phyloP scores from a whole-genome alignment of 1,284 basidiomycete genomes.

The Apiotrichum akiyoshidainum region DNA sequence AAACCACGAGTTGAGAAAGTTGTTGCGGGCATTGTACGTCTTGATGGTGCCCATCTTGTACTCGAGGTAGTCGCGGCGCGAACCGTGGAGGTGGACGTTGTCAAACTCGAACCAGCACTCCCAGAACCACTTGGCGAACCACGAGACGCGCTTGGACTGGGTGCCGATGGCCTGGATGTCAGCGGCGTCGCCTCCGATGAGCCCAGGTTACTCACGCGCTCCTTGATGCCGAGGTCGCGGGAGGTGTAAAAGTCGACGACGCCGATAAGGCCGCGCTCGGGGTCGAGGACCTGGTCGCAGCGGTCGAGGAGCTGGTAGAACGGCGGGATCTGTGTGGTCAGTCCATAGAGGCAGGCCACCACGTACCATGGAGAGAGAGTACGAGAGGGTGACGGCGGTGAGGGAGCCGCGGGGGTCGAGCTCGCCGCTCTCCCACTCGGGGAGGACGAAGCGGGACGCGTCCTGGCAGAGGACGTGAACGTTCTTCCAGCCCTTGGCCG shows the following conservation, averaged over 20 bases:
- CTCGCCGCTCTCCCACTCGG: slow-evolving; percentile 57
- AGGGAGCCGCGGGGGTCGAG: slow-evolving; percentile 59
- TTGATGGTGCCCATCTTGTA: slow-evolving; percentile 76
- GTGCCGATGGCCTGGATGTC: slow-evolving; percentile 61
- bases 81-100: slow-evolving; percentile 68
- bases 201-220: slow-evolving; percentile 28
- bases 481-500: slow-evolving; percentile 68
- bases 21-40: slow-evolving; percentile 70
- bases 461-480: slow-evolving; percentile 73
- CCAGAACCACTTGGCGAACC: slow-evolving; percentile 77
- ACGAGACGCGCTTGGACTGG: slow-evolving; percentile 65
- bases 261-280: slow-evolving; percentile 63
- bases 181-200: background rate
- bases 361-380: slow-evolving; percentile 68
- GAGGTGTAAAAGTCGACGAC: slow-evolving; percentile 81
- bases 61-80: slow-evolving; percentile 70
- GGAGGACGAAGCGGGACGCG: slow-evolving; percentile 66
- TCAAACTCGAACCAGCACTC: slow-evolving; percentile 77
- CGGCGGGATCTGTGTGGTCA: slow-evolving; percentile 59
- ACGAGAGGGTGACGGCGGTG: slow-evolving; percentile 65
- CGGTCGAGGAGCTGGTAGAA: slow-evolving; percentile 69
- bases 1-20: slow-evolving; percentile 66
- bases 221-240: slow-evolving; percentile 58
- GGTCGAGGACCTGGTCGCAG: slow-evolving; percentile 66
- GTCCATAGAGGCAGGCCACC: background rate